These are phyloP conservation scores for Betula pendula DNA, from an alignment of 306 rosid genomes.

Conservation along the genomic window DNA sequence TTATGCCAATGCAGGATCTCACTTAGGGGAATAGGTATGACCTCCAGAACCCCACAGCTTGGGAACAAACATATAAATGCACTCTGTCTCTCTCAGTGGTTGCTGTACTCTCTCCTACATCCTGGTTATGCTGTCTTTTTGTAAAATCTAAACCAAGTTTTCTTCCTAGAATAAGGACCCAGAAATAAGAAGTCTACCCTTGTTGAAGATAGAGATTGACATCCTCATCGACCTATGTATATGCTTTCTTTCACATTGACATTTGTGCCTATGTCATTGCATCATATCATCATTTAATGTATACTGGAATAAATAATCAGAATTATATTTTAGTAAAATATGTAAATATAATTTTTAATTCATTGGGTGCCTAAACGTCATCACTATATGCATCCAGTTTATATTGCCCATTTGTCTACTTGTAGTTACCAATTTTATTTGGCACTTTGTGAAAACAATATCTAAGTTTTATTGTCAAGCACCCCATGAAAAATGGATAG, in stretches of 20 bases:
- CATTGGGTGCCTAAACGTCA: not conserved
- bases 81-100: not conserved
- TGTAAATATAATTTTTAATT: not conserved
- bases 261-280: not conserved
- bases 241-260: not conserved
- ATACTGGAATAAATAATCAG: not conserved
- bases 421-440: conserved; percentile 1
- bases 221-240: not conserved
- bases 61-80: not conserved
- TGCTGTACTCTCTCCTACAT: not conserved
- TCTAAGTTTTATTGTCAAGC: not conserved
- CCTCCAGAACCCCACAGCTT: not conserved
- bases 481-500: no score
- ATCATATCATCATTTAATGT: not conserved
- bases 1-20: not conserved
- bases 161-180: not conserved
- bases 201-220: not conserved
- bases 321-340: not conserved
- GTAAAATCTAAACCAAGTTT: not conserved
- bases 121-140: not conserved
- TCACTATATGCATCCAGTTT: not conserved
- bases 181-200: not conserved
- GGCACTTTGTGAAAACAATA: not conserved
- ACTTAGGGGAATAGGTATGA: not conserved
- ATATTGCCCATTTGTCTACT: not conserved